Conservation (phyloP, 2,329 filamentous ascomycete species). For the Verticillium longisporum region DNA sequence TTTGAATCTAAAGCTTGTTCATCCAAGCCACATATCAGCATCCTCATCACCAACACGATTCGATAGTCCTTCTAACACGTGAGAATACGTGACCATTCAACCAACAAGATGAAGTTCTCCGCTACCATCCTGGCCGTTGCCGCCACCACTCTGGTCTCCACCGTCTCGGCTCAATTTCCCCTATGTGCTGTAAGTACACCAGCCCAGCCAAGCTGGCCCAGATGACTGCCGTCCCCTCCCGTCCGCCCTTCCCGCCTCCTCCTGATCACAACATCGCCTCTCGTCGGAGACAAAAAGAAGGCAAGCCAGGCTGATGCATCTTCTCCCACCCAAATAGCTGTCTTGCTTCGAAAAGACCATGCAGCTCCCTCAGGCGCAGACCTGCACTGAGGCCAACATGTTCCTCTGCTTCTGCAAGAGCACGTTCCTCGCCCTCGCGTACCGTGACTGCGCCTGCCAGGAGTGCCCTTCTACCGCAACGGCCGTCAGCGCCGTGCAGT, state of each 20-base stretch:
- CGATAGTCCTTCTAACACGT: not conserved
- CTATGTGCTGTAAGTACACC: not conserved
- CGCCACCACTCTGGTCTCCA: not conserved
- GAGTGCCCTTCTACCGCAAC: slow-evolving; percentile 7
- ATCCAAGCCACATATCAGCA: not conserved
- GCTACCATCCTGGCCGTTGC: not conserved
- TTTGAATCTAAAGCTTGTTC: not conserved
- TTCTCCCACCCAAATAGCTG: slow-evolving; percentile 1
- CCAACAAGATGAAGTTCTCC: not conserved
- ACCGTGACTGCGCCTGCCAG: slow-evolving; percentile 14
- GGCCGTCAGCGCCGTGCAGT: slow-evolving; percentile 10
- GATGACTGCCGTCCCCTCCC: not conserved
- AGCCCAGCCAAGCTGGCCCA: not conserved
- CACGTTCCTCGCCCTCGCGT: slow-evolving; percentile 15
- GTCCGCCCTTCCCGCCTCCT: not conserved
- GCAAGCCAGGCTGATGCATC: not conserved
- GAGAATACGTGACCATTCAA: not conserved
- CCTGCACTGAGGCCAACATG: slow-evolving; percentile 21
- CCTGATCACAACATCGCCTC: not conserved
- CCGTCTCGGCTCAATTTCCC: not conserved
- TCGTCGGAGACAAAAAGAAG: not conserved
- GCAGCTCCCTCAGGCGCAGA: slow-evolving; percentile 17
- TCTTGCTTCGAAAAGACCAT: slow-evolving; percentile 19
- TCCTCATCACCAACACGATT: not conserved
- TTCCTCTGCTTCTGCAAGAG: slow-evolving; percentile 23